A percentile compares a stretch with the other conserved stretches of the same genome.
phyloP scores from a whole-genome alignment of 495 filamentous ascomycete species.

The Penicillium steckii region DNA sequence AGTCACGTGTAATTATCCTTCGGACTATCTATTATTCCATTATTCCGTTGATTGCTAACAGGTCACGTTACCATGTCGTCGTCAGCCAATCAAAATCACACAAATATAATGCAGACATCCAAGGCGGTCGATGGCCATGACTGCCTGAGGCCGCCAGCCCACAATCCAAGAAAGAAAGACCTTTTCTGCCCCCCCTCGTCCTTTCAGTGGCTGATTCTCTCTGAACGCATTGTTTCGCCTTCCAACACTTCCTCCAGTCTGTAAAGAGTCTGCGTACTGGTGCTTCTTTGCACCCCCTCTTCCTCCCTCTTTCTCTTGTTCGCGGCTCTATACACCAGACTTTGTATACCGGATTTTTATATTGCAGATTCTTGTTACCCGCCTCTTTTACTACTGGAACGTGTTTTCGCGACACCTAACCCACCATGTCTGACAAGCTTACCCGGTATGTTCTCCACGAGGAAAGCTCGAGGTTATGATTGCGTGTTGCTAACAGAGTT shows the following conservation, averaged over 20 bases:
- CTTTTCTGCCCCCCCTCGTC: slow-evolving; percentile 26
- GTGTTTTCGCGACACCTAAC: slow-evolving; percentile 25
- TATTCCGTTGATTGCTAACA: neutral
- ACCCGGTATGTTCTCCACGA: slow-evolving; percentile 59
- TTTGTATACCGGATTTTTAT: slow-evolving; percentile 4
- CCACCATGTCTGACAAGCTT: slow-evolving; percentile 77
- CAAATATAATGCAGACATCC: slow-evolving; percentile 32
- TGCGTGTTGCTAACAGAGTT: slow-evolving; percentile 15
- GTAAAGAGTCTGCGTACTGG: slow-evolving; percentile 28
- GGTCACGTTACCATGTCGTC: neutral
- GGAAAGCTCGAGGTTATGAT: neutral
- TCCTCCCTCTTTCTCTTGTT: slow-evolving; percentile 6
- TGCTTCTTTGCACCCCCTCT: slow-evolving; percentile 19
- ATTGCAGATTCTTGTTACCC: slow-evolving; percentile 15
- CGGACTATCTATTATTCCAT: slow-evolving; percentile 3
- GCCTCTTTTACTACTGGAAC: slow-evolving; percentile 10
- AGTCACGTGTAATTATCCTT: neutral
- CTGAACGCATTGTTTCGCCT: slow-evolving; percentile 19
- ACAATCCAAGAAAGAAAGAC: slow-evolving; percentile 25
- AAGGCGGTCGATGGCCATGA: slow-evolving; percentile 15
- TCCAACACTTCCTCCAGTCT: slow-evolving; percentile 4
- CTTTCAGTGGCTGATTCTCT: slow-evolving; percentile 8
- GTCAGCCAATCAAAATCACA: slow-evolving; percentile 18
- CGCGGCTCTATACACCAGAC: slow-evolving; percentile 4
- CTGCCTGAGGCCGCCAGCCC: slow-evolving; percentile 32